Base-by-base conservation (phyloP, 768 basidiomycete genomes). In the Phlegmacium glaucopus region DNA sequence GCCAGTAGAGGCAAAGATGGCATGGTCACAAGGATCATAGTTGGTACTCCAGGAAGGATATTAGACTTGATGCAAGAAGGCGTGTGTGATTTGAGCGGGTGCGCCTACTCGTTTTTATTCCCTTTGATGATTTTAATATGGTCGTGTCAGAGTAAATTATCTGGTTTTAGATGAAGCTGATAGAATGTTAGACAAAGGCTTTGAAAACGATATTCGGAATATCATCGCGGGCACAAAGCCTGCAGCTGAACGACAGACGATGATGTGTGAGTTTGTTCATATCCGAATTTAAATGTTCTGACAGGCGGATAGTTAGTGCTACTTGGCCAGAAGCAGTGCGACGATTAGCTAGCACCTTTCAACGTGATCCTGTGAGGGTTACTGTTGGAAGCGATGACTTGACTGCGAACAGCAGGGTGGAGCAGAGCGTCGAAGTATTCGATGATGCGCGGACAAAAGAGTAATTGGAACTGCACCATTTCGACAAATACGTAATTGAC, bases 251-350 rank as follows among this genome's bases (percentile, higher is more conserved):
- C 78, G 93, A 39, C 92, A 94, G 70, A 95, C 91, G 6, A 83
- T 94, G 77, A 94, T 94, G 92, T 94, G 90, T 94, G 64, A 55
- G 89, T 78, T 22, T 22, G 16, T 22, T 17, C 42, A 46, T 37
- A 16, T 39, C 22, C 9, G 46, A 39, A 28, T 39, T 25, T 32
- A 22, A 30, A 41, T n/a, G 37, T 41, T 42, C 28, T 16, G 27
- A 48, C 42, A 28, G 25, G 9, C 9, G 4, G 18, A 26, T 55
- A 94, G 92, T 98, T 73, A 96, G 93, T 43, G 96, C 96, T 8
- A 99, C 96, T 7, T 99, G 96, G 96, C 96, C 96, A 0, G 92
- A 95, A 59, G 83, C 89, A 9, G 94, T 99, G 17, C 79, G 94
- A 44, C 75, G 87, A 49, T 75, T 99, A 30, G 96, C 96, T 0